Evolutionary conservation across 805 yeast genomes (phyloP).

Genomic region (Ogataea ganodermae): DNA sequence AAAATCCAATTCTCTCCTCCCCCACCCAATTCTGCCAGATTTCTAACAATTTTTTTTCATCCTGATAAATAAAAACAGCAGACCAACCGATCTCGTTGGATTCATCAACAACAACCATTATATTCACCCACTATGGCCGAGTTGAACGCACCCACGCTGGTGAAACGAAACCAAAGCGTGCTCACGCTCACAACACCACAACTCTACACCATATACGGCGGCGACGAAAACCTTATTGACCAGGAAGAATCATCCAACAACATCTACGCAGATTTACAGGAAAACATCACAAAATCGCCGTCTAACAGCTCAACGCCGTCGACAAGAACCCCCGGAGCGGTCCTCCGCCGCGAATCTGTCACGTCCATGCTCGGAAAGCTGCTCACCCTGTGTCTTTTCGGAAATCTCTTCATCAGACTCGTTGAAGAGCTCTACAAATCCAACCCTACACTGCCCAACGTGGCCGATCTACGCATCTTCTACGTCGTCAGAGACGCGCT

Average conservation of each 20-base stretch:
- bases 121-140: no score
- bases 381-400: slow-evolving; percentile 41
- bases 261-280: slow-evolving; percentile 22
- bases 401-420: slow-evolving; percentile 55
- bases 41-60: no score
- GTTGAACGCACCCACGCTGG: neutral
- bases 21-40: no score
- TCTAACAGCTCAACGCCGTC: neutral
- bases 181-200: slow-evolving; percentile 31
- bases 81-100: no score
- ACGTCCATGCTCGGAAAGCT: slow-evolving; percentile 8
- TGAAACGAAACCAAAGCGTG: slow-evolving; percentile 22
- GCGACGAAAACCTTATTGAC: slow-evolving; percentile 20
- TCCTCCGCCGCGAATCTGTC: neutral
- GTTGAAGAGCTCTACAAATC: slow-evolving; percentile 51
- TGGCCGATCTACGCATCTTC: slow-evolving; percentile 36
- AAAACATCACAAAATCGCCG: slow-evolving; percentile 14
- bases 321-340: neutral
- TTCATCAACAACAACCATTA: no score
- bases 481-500: slow-evolving; percentile 33
- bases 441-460: slow-evolving; percentile 28
- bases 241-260: slow-evolving; percentile 22
- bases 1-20: no score
- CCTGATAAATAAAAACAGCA: no score
- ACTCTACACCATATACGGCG: slow-evolving; percentile 31